Conservation (phyloP, 768 basidiomycete species). For the Pleurotus ostreatus region DNA sequence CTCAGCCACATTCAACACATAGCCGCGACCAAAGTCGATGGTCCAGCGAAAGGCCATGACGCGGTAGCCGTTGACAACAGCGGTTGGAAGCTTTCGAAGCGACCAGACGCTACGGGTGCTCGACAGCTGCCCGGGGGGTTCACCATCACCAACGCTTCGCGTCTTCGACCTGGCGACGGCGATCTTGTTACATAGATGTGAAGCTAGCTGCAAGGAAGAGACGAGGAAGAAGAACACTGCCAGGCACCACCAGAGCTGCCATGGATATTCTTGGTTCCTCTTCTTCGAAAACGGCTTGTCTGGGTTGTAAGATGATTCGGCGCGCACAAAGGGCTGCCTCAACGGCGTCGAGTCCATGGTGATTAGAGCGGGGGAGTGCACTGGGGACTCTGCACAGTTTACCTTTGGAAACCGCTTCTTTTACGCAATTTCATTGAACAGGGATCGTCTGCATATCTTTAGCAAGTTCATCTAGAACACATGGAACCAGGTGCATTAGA, state of each 20-base stretch:
- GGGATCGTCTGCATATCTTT: neutral
- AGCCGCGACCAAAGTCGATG: conserved; percentile 24
- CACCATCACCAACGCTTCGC: neutral
- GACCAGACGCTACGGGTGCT: neutral
- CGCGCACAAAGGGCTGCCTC: too few relatives aligned
- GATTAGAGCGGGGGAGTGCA: too few relatives aligned
- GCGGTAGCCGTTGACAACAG: conserved; percentile 12
- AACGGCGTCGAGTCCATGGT: too few relatives aligned
- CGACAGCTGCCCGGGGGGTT: neutral
- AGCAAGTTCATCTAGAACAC: neutral
- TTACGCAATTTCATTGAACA: too few relatives aligned
- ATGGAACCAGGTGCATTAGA: too few relatives aligned
- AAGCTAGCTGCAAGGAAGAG: neutral
- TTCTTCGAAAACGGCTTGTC: neutral
- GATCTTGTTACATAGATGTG: neutral
- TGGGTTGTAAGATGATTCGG: neutral
- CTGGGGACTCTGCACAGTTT: too few relatives aligned
- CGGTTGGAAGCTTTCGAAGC: conserved; percentile 12
- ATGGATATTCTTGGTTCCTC: conserved; percentile 2
- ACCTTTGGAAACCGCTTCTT: too few relatives aligned
- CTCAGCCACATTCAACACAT: conserved; percentile 29
- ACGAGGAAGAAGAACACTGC: conserved; percentile 3
- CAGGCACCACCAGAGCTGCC: conserved; percentile 4
- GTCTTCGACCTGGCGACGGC: neutral
- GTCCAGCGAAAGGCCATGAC: conserved; percentile 17